These are phyloP conservation scores for Fusarium sp. DNA, from an alignment of 2,329 filamentous ascomycete genomes.

Conservation along the genomic window DNA sequence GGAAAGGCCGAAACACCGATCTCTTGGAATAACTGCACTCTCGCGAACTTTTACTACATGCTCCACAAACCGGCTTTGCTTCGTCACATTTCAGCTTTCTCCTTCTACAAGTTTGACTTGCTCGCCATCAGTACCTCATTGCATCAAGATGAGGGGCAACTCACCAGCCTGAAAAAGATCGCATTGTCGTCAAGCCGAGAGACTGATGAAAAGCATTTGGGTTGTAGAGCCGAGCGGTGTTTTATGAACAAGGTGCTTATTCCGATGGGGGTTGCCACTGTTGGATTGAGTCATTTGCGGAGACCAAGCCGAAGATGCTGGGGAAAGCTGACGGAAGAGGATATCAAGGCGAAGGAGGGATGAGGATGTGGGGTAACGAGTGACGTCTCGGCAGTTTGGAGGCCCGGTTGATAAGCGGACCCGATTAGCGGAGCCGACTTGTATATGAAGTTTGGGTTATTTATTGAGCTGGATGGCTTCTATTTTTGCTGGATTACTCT, in stretches of 20 bases:
- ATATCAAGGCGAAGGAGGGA: slow-evolving; percentile 23
- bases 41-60: slow-evolving; percentile 27
- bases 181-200: slow-evolving; percentile 5
- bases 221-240: background rate
- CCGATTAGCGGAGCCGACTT: slow-evolving; percentile 3
- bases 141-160: fast-evolving
- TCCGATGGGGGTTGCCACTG: background rate
- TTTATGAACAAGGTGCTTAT: background rate
- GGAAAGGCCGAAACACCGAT: slow-evolving; percentile 28
- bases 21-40: slow-evolving; percentile 24
- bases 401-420: background rate
- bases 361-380: slow-evolving; percentile 28
- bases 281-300: background rate
- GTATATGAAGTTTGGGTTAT: background rate
- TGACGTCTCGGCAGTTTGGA: background rate
- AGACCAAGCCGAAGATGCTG: background rate
- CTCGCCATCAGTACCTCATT: background rate
- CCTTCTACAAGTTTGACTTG: slow-evolving; percentile 31
- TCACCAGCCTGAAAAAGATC: slow-evolving; percentile 38
- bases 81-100: slow-evolving; percentile 43
- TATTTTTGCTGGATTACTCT: fast-evolving
- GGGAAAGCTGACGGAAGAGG: background rate
- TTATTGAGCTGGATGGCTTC: background rate
- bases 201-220: background rate
- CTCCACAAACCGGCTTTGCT: slow-evolving; percentile 30